Conservation (phyloP, 345 rosid genomes). For the Eutrema heterophyllum region DNA sequence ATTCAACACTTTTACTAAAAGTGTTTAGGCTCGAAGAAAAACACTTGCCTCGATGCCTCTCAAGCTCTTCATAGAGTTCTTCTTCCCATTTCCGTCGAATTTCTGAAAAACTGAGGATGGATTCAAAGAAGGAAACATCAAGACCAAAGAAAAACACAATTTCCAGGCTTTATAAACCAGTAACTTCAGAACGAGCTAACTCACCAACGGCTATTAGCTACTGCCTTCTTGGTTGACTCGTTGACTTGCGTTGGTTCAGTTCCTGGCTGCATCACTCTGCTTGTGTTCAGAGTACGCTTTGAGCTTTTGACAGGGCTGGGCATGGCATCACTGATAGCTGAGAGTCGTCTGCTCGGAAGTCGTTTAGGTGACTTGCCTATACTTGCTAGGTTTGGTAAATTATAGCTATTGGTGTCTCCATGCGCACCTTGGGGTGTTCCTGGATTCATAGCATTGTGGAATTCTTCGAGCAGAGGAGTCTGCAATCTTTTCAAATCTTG, state of each 20-base stretch:
- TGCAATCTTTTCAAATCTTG: conserved; percentile 73
- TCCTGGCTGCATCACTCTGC: conserved; percentile 41
- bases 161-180: not conserved
- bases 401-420: conserved; percentile 43
- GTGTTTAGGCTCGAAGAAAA: not conserved
- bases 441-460: conserved; percentile 67
- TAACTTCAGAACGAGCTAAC: conserved; percentile 7
- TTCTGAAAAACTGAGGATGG: conserved; percentile 50
- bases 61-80: conserved; percentile 87
- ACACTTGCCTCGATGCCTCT: conserved; percentile 55
- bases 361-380: conserved; percentile 76
- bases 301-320: conserved; percentile 36
- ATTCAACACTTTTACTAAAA: not conserved
- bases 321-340: conserved; percentile 43
- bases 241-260: conserved; percentile 43
- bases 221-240: conserved; percentile 44
- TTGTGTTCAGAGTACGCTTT: conserved; percentile 36
- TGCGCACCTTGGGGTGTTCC: conserved; percentile 36
- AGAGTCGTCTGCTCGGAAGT: conserved; percentile 73
- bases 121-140: conserved; percentile 22
- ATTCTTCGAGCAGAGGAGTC: conserved; percentile 81
- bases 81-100: conserved; percentile 71
- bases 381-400: conserved; percentile 57
- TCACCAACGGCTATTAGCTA: conserved; percentile 46
- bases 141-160: not conserved